Evolutionary conservation across 2,329 filamentous ascomycete species (phyloP), one percentile per base, ranked within the genome.

Genomic region (Diaporthe vaccinii): DNA sequence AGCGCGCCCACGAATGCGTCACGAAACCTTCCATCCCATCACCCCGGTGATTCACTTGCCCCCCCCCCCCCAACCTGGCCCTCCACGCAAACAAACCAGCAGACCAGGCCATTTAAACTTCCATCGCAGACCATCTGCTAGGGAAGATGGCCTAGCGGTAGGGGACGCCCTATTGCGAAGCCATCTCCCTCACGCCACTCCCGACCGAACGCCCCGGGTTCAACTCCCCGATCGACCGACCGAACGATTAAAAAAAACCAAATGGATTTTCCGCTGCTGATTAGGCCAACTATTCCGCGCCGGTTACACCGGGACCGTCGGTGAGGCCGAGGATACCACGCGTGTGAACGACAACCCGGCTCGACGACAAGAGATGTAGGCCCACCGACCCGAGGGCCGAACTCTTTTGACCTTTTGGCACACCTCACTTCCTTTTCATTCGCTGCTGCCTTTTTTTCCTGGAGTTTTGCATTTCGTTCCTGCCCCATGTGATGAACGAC

Each of bases 361-460:
- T 68, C 31, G 46, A 68, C 65, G 22, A 69, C 65, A 36, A 65
- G 55, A 76, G 71, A 74, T 25, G 53, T 70, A 61, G 36, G 51
- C 25, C 34, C 70, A 59, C 74, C 70, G 75, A 74, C 75, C 74
- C 74, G 73, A 74, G 53, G 65, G 55, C 72, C 53, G 70, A 72
- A 68, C 68, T 55, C 68, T 58, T 39, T 65, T 39, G 51, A 36
- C 46, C 49, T 59, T n/a, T 25, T 72, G 51, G 53, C 22, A 74
- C 22, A 25, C 22, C 17, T 25, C 28, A 25, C 31, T n/a, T 36
- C 46, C 12, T 9, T 7, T 62, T 36, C 2, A 2, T 28, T 59
- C 34, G 8, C 57, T 15, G 17, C 41, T 51, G 3, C 20, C 41
- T 39, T 39, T 12, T 12, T 39, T 34, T 9, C 4, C n/a, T 22